Percentiles rank a stretch among this genome's conserved stretches.
These are phyloP conservation scores for Hibiscus syriacus DNA, from an alignment of 345 rosid genomes.

Conservation along the genomic window DNA sequence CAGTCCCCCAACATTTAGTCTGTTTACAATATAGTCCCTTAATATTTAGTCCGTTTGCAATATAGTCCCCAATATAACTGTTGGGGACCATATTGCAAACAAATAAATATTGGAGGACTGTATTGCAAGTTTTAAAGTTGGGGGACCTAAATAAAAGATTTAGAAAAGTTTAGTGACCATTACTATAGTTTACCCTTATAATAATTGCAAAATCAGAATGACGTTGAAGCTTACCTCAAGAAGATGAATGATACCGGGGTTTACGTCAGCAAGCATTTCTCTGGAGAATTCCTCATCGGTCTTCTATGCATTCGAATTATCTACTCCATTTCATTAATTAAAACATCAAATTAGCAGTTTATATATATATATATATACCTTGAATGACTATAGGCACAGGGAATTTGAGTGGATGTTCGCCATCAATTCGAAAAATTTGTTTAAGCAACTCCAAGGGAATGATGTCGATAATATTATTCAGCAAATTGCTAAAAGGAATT, in stretches of 20 bases:
- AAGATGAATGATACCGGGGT: conserved; percentile 52
- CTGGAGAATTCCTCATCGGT: conserved; percentile 75
- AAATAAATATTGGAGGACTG: no score
- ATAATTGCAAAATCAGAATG: no score
- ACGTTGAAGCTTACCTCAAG: conserved; percentile 33
- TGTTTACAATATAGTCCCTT: no score
- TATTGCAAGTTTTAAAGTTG: no score
- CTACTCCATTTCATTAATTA: not conserved
- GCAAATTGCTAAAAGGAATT: not conserved
- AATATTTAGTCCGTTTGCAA: no score
- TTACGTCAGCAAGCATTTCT: conserved; percentile 79
- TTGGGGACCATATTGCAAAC: no score
- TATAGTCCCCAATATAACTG: no score
- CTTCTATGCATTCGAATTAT: conserved; percentile 33
- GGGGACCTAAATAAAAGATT: no score
- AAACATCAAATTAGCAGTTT: no score
- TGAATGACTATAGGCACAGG: not conserved
- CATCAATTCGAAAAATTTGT: not conserved
- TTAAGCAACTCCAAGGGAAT: not conserved
- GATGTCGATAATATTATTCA: not conserved
- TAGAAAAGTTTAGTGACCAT: no score
- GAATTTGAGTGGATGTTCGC: not conserved
- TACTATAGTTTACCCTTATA: no score
- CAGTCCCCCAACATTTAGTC: no score
- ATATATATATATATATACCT: not conserved